Base-by-base conservation (phyloP, 2,329 filamentous ascomycete species). In the Cytospora paraplurivora region DNA sequence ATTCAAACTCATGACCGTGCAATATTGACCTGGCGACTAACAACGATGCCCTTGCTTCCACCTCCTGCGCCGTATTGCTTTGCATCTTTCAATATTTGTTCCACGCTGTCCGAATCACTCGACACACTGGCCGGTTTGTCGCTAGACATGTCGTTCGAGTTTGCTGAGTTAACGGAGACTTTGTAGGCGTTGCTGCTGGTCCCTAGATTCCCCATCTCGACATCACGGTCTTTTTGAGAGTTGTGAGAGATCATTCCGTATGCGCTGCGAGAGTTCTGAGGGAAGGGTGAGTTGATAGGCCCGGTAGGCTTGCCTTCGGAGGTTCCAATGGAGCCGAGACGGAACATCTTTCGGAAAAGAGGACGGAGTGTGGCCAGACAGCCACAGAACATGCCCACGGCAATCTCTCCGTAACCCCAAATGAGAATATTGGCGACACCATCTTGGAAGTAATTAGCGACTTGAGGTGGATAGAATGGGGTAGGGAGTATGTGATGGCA, bases 381-480 rank as follows among this genome's bases (percentile, higher is more conserved):
- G 21, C 63, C 63, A 32, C 62, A 62, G 33, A 65, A 63, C 56
- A 65, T 47, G 17, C 63, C 63, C 2, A 65, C 60, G 19, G 60
- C 63, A 13, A 63, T 58, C 53, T 65, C 63, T 51, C 56, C 33
- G n/a, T 65, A 65, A 10, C 63, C 63, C 63, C 63, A 65, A 17
- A 65, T 65, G 3, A 65, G 37, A 19, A 65, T 60, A 34, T 65
- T 65, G 44, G 63, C 56, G 1, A 65, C 52, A 27, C 35, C 41
- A 27, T 32, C 63, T 65, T 15, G 4, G 10, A 51, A 10, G 11
- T n/a, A 0, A n/a, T 62, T 56, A 59, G 59, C 12, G 17, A 8
- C 33, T 44, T 37, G 38, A 17, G 7, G 37, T 15, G 4, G 11
- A 13, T n/a, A 17, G 15, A 5, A 27, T 17, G 17, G 17, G 37